Conservation (phyloP, 148 eudicot genomes). For the Diospyros lotus region DNA sequence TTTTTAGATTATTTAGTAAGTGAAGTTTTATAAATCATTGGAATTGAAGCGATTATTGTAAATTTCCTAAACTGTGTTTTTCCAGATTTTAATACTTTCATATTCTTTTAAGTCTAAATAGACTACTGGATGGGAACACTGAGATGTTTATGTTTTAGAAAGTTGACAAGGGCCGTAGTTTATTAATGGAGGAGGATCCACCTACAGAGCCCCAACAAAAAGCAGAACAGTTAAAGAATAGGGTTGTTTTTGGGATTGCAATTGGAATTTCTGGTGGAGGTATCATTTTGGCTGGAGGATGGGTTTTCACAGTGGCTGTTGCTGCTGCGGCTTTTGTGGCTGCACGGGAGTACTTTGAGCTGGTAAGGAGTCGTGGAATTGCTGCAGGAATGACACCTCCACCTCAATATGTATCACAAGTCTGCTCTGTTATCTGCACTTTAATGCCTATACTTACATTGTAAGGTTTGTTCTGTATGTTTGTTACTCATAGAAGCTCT, state of each 20-base stretch:
- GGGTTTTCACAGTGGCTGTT: conserved; percentile 77
- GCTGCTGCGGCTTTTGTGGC: conserved; percentile 66
- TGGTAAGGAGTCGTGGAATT: conserved; percentile 88
- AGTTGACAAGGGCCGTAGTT: conserved; percentile 27
- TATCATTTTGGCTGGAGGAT: conserved; percentile 85
- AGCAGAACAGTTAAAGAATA: conserved; percentile 64
- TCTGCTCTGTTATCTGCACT: conserved; percentile 79
- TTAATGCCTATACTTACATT: conserved; percentile 81
- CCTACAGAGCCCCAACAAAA: conserved; percentile 37
- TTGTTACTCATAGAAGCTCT: not conserved
- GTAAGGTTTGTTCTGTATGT: conserved; percentile 43
- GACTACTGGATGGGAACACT: conserved; percentile 19
- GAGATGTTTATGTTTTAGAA: conserved; percentile 51
- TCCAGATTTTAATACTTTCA: not conserved
- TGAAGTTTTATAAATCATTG: not conserved
- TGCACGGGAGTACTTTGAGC: conserved; percentile 86
- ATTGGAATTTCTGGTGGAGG: conserved; percentile 75
- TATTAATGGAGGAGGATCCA: conserved; percentile 32
- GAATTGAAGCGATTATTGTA: not conserved
- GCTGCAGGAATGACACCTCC: conserved; percentile 96
- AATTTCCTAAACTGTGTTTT: not conserved
- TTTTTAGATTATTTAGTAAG: too few species aligned
- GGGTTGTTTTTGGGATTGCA: conserved; percentile 75
- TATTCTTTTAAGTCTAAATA: not conserved
- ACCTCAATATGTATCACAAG: conserved; percentile 86